Evolutionary conservation across 1,284 basidiomycete species (phyloP).

Genomic region (Anthracocystis setariae): DNA sequence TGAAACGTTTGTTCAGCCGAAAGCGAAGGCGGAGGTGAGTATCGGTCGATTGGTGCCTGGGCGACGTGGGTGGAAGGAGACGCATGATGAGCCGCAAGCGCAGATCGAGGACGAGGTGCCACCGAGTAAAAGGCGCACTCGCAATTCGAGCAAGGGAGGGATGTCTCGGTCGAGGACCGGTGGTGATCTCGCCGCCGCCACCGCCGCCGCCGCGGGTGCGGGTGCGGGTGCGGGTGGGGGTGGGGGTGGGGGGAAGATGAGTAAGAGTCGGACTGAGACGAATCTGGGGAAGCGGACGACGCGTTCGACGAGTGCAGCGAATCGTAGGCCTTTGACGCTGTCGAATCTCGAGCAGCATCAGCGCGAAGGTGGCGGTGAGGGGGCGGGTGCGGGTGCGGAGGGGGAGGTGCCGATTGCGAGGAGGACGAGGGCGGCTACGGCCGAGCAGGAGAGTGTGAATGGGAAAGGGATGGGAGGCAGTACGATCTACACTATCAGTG

Average conservation of each 20-base stretch:
- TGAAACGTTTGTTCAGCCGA: constrained; percentile 38
- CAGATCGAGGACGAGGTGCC: constrained; percentile 2
- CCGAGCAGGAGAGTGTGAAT: constrained; percentile 33
- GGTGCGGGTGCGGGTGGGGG: too few relatives aligned
- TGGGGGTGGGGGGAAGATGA: constrained; percentile 8
- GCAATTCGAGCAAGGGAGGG: constrained; percentile 17
- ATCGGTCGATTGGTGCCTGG: constrained; percentile 46
- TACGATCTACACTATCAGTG: constrained; percentile 50
- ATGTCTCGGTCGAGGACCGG: constrained; percentile 35
- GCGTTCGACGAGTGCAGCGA: constrained; percentile 33
- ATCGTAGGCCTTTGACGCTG: constrained; percentile 46
- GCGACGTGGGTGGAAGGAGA: constrained; percentile 32
- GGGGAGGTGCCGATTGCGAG: constrained; percentile 37
- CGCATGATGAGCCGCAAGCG: constrained; percentile 10
- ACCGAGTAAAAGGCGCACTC: constrained; percentile 25
- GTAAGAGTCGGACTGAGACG: constrained; percentile 19
- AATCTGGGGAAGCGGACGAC: constrained; percentile 23
- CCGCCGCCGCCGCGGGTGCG: too few relatives aligned
- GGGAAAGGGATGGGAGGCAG: constrained; percentile 19
- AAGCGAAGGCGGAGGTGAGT: constrained; percentile 6
- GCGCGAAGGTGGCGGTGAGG: neutral
- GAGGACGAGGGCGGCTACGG: constrained; percentile 42
- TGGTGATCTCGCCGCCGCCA: constrained; percentile 7
- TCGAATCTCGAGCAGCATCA: constrained; percentile 42
- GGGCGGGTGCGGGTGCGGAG: too few relatives aligned